Percentiles rank a stretch among this genome's conserved stretches.
These are phyloP conservation scores for Monosporascus sp. DNA, from an alignment of 2,329 filamentous ascomycete species.

Conservation along the genomic window DNA sequence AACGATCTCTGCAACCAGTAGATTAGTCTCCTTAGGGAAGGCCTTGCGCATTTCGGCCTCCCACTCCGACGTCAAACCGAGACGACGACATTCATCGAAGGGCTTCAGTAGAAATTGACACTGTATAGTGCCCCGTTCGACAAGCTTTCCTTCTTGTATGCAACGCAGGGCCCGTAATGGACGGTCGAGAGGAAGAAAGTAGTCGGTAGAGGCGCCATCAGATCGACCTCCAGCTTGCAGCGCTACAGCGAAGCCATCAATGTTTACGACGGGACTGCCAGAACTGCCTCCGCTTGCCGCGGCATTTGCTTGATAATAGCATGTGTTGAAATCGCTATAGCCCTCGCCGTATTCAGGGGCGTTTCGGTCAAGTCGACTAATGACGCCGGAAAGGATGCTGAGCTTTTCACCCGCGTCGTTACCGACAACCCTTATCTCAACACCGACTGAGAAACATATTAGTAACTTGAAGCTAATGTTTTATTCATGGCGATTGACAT, in stretches of 20 bases:
- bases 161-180: conserved; percentile 82
- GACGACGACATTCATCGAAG: conserved; percentile 89
- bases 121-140: conserved; percentile 94
- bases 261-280: conserved; percentile 95
- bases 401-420: conserved; percentile 99
- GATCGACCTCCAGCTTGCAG: conserved; percentile 90
- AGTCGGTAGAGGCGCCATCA: conserved; percentile 94
- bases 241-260: conserved; percentile 86
- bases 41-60: conserved; percentile 76
- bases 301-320: conserved; percentile 97
- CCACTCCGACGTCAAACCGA: conserved; percentile 80
- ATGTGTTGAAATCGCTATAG: conserved; percentile 93
- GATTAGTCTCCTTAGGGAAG: conserved; percentile 90
- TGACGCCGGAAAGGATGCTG: conserved; percentile 94
- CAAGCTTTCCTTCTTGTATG: conserved; percentile 67
- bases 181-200: conserved; percentile 90
- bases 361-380: conserved; percentile 91
- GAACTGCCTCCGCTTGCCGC: conserved; percentile 96
- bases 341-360: conserved; percentile 97
- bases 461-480: background rate
- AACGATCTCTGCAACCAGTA: conserved; percentile 94
- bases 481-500: conserved; percentile 15
- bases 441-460: conserved; percentile 54
- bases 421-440: conserved; percentile 93
- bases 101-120: conserved; percentile 96